A percentile compares a stretch with the other conserved stretches of the same genome.
phyloP scores from a whole-genome alignment of 169 alveolate genomes.

The Eimeria sp. region DNA sequence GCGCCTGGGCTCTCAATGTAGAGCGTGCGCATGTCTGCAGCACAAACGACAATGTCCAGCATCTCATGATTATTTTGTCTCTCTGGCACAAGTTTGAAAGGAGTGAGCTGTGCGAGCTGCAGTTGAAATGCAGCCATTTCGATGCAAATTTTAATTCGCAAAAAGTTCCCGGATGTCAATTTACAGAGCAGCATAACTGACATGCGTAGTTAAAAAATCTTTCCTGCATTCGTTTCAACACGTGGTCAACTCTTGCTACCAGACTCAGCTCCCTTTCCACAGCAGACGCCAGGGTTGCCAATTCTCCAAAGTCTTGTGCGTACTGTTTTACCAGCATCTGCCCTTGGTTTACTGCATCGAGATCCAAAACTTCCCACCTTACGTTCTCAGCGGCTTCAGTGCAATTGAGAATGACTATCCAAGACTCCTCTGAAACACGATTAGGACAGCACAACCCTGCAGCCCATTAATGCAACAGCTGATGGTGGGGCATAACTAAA shows the following conservation, averaged over 20 bases:
- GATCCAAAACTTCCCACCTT: slow-evolving; percentile 62
- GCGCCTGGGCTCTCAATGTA: slow-evolving; percentile 74
- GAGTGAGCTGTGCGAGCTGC: background rate
- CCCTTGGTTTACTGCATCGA: background rate
- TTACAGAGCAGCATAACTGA: background rate
- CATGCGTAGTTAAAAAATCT: slow-evolving; percentile 45
- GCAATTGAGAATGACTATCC: slow-evolving; percentile 59
- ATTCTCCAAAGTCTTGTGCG: slow-evolving; percentile 26
- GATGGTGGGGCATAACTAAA: background rate
- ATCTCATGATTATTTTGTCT: background rate
- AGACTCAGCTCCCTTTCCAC: slow-evolving; percentile 31
- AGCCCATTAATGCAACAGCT: background rate
- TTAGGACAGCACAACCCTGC: background rate
- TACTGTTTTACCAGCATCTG: slow-evolving; percentile 30
- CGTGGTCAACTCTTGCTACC: slow-evolving; percentile 42
- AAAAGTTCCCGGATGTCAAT: background rate
- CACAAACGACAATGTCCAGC: background rate
- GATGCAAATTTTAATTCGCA: background rate
- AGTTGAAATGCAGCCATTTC: background rate
- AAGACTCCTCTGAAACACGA: slow-evolving; percentile 57
- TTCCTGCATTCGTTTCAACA: slow-evolving; percentile 32
- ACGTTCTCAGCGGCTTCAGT: slow-evolving; percentile 5
- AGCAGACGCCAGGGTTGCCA: slow-evolving; percentile 48
- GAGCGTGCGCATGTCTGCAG: slow-evolving; percentile 49
- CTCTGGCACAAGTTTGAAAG: background rate